Conservation (phyloP, 2,329 filamentous ascomycete species). For the Penicillium freii region DNA sequence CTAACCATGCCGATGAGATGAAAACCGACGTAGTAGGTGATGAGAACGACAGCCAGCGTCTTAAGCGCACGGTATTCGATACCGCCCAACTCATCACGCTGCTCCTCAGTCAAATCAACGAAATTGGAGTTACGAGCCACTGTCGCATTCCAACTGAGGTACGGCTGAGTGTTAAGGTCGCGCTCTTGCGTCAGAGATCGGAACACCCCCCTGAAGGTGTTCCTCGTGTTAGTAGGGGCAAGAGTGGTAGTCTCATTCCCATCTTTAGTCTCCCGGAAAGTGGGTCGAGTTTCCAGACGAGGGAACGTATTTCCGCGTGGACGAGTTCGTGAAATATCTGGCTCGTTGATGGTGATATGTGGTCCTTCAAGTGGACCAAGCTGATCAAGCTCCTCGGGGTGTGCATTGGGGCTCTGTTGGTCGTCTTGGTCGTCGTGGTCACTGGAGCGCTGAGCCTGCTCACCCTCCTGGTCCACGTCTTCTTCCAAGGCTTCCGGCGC, state of each 20-base stretch:
- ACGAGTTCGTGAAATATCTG: slow-evolving; percentile 37
- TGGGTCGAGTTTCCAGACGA: slow-evolving; percentile 39
- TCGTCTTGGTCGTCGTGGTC: slow-evolving; percentile 21
- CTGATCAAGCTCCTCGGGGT: slow-evolving; percentile 23
- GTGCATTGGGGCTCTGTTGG: neutral
- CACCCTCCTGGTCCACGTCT: slow-evolving; percentile 39
- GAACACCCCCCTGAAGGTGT: slow-evolving; percentile 34
- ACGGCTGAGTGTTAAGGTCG: slow-evolving; percentile 65
- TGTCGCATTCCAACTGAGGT: slow-evolving; percentile 91
- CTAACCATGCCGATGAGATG: slow-evolving; percentile 72
- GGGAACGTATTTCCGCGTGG: slow-evolving; percentile 39
- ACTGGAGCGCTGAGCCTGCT: slow-evolving; percentile 22
- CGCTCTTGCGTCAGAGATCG: slow-evolving; percentile 40
- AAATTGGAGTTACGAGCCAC: slow-evolving; percentile 92
- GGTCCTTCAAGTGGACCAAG: slow-evolving; percentile 32
- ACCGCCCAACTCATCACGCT: slow-evolving; percentile 90
- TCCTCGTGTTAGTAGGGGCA: slow-evolving; percentile 26
- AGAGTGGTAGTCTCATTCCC: slow-evolving; percentile 26
- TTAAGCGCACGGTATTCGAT: slow-evolving; percentile 95
- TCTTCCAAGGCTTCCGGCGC: slow-evolving; percentile 61
- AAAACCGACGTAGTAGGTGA: slow-evolving; percentile 79
- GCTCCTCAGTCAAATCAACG: slow-evolving; percentile 79
- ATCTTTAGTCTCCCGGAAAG: slow-evolving; percentile 34
- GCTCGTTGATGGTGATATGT: slow-evolving; percentile 51
- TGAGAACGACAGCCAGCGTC: slow-evolving; percentile 74